Evolutionary conservation across 495 filamentous ascomycete genomes (phyloP).

Genomic region (Durotheca rogersii): DNA sequence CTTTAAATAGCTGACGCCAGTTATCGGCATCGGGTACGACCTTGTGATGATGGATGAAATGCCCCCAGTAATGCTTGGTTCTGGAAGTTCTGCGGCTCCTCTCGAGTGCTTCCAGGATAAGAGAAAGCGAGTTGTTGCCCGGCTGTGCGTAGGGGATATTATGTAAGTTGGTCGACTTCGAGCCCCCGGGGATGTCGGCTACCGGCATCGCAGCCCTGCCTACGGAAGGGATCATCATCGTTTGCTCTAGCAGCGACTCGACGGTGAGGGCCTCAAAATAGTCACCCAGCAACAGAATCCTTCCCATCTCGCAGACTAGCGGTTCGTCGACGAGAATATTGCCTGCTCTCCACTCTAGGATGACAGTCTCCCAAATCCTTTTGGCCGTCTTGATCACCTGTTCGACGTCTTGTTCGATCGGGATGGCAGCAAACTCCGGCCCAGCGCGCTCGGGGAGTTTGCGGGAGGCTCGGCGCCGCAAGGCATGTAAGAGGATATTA

Average conservation of each 20-base stretch:
- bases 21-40: conserved; percentile 70
- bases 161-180: conserved; percentile 13
- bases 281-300: conserved; percentile 61
- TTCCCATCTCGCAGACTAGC: conserved; percentile 74
- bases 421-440: conserved; percentile 26
- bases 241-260: conserved; percentile 71
- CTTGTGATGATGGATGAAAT: conserved; percentile 56
- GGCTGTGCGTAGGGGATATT: conserved; percentile 48
- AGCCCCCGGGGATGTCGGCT: neutral
- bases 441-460: conserved; percentile 9
- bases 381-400: conserved; percentile 55
- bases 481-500: conserved; percentile 74
- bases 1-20: conserved; percentile 63
- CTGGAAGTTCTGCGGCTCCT: conserved; percentile 49
- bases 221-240: conserved; percentile 65
- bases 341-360: conserved; percentile 68
- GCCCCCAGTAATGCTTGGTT: conserved; percentile 69
- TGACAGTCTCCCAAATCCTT: conserved; percentile 76
- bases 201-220: conserved; percentile 28
- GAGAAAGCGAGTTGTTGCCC: conserved; percentile 66
- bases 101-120: conserved; percentile 63
- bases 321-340: conserved; percentile 69
- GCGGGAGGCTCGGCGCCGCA: conserved; percentile 40
- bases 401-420: conserved; percentile 42
- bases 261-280: conserved; percentile 63